These are phyloP conservation scores for Lantana camara DNA, from an alignment of 257 asterid species.

Conservation along the genomic window DNA sequence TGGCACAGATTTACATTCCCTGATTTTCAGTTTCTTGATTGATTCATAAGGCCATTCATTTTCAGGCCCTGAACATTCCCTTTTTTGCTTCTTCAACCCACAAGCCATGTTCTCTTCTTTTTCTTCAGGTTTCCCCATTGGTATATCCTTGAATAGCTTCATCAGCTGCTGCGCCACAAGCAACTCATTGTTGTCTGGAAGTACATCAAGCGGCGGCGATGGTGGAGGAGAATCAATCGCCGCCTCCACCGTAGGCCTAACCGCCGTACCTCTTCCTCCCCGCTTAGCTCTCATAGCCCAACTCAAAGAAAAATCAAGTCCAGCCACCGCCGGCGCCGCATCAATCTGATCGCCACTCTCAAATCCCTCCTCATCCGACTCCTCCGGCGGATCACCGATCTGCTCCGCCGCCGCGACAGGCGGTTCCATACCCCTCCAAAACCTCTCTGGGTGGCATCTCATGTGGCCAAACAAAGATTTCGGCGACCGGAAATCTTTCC, in stretches of 20 bases:
- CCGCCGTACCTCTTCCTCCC: background rate
- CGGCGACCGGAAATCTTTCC: conserved; percentile 32
- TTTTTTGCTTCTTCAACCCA: background rate
- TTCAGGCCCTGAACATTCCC: background rate
- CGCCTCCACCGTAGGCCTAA: background rate
- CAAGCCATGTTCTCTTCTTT: conserved; percentile 19
- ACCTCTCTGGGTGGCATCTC: conserved; percentile 69
- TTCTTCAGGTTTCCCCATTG: background rate
- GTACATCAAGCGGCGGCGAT: background rate
- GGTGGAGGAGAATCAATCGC: background rate
- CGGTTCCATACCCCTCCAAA: conserved; percentile 59
- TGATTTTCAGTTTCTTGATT: background rate
- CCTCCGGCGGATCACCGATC: background rate
- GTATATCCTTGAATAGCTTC: conserved; percentile 12
- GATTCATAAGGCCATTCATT: conserved; percentile 3
- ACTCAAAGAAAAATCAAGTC: conserved; percentile 10
- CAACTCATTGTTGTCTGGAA: background rate
- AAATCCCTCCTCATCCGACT: background rate
- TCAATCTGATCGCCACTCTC: background rate
- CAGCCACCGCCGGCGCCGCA: background rate
- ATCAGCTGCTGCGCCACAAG: conserved; percentile 34
- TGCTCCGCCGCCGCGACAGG: conserved; percentile 40
- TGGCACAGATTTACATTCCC: background rate
- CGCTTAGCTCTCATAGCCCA: conserved; percentile 45
- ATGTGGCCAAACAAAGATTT: conserved; percentile 70